Evolutionary conservation across 139 green algal genomes (phyloP), one percentile per base, ranked within the genome.

Genomic region (Picochlorum sp.): DNA sequence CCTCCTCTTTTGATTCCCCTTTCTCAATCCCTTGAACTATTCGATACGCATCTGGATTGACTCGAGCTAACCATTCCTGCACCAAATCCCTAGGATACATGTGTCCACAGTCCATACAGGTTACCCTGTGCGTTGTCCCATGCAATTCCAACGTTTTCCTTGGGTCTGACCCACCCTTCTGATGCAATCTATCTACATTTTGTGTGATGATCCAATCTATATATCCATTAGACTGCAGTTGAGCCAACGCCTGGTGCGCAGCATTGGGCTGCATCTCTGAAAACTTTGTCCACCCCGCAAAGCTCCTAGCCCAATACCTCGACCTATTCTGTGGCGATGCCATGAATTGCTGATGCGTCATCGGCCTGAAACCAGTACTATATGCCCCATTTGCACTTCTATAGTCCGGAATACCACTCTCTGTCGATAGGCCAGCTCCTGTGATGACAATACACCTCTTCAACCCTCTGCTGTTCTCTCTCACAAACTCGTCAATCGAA

Each of bases 141-240:
- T 98, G 92, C 57, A 98, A 81, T 83, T 98, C 92, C 21, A 97
- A 66, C 6, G 95, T 80, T 2, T 68, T 28, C 18, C n/a, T 21
- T 0, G 37, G 30, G 18, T 65, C 24, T 1, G 28, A 70, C 8
- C 85, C 86, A 0, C 84, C 86, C 55, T 77, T 78, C 6, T 86
- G 79, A 66, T 95, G 87, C 75, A 96, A 69, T n/a, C 91, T 69
- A 81, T 97, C 91, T 21, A 97, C 91, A 50, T 97, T 97, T 66
- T 98, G 92, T 0, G 92, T 97, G 65, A 98, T 83, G 9, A 97
- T 66, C 6, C 62, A 16, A 10, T 57, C 16, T 49, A 77, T 63
- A 55, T 72, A 62, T 26, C 82, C 82, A 6, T 37, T 15, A 2
- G 24, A 57, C 74, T 95, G 76, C 41, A 97, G 70, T 3, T 73